Percentiles rank a stretch among this genome's conserved stretches.
Conservation (phyloP, 2,329 filamentous ascomycete species). For the Penicillium sp. region DNA sequence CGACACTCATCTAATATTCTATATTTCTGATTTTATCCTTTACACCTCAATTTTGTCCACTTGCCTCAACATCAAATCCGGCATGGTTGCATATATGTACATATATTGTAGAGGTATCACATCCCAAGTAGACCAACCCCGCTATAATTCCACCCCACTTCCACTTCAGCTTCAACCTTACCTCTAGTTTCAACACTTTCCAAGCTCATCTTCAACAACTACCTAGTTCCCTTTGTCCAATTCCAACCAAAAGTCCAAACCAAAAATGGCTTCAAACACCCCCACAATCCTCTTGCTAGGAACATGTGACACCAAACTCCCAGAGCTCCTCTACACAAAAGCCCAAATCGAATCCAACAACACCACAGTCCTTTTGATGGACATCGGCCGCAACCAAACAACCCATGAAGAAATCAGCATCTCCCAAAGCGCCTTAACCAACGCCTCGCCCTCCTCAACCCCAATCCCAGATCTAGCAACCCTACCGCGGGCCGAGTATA, state of each 20-base stretch:
- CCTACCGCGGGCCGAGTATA: conserved; percentile 54
- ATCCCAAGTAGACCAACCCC: no score
- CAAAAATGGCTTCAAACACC: conserved; percentile 12
- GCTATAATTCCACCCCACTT: background rate
- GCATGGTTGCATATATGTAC: no score
- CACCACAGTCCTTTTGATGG: conserved; percentile 50
- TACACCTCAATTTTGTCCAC: no score
- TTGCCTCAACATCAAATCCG: no score
- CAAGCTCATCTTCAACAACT: background rate
- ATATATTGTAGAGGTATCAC: no score
- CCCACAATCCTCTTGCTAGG: conserved; percentile 56
- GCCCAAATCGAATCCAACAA: conserved; percentile 41
- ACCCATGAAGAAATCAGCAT: conserved; percentile 50
- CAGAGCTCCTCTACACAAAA: conserved; percentile 57
- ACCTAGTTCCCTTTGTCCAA: background rate
- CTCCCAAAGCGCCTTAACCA: conserved; percentile 45
- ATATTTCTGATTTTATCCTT: no score
- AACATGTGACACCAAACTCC: conserved; percentile 64
- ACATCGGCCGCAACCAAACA: conserved; percentile 52
- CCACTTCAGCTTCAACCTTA: background rate
- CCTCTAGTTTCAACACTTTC: background rate
- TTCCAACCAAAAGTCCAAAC: background rate
- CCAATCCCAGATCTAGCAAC: conserved; percentile 33
- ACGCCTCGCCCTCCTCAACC: conserved; percentile 11
- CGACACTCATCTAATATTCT: no score